Percentiles rank a stretch among this genome's conserved stretches.
Evolutionary conservation across 495 filamentous ascomycete species (phyloP).

Genomic region (Penicillium herquei): DNA sequence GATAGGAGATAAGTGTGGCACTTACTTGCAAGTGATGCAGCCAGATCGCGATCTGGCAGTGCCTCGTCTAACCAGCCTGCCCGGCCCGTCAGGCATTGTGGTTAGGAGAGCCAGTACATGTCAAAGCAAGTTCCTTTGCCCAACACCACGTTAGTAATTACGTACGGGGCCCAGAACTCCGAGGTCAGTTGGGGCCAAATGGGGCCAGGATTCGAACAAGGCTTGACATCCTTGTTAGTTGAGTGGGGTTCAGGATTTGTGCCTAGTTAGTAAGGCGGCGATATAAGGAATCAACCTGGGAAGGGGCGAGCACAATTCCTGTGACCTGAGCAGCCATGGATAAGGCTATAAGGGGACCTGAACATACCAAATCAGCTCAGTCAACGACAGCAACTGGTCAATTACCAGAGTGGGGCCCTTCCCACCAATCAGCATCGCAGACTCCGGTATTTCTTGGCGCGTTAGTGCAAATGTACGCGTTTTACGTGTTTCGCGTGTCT

Average conservation of each 20-base stretch:
- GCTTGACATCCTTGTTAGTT: not conserved
- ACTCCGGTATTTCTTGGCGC: slow-evolving; percentile 6
- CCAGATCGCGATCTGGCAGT: not conserved
- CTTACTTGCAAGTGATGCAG: slow-evolving; percentile 7
- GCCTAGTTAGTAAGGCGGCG: no score
- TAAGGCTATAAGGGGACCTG: no score
- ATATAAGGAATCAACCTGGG: no score
- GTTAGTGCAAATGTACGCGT: slow-evolving; percentile 7
- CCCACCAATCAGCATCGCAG: not conserved
- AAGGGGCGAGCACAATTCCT: no score
- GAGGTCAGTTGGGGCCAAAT: not conserved
- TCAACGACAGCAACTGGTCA: not conserved
- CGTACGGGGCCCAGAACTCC: not conserved
- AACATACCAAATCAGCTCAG: not conserved
- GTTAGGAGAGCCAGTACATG: not conserved
- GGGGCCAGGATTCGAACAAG: not conserved
- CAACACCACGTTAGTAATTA: no score
- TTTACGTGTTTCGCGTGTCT: slow-evolving; percentile 7
- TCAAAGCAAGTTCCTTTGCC: not conserved
- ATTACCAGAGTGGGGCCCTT: not conserved
- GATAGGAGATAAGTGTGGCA: not conserved
- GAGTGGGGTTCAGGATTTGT: no score
- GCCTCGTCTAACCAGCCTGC: not conserved
- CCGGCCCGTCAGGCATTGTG: not conserved
- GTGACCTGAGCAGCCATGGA: no score